phyloP scores from a whole-genome alignment of 2,329 filamentous ascomycete species.

The Drechmeria coniospora region DNA sequence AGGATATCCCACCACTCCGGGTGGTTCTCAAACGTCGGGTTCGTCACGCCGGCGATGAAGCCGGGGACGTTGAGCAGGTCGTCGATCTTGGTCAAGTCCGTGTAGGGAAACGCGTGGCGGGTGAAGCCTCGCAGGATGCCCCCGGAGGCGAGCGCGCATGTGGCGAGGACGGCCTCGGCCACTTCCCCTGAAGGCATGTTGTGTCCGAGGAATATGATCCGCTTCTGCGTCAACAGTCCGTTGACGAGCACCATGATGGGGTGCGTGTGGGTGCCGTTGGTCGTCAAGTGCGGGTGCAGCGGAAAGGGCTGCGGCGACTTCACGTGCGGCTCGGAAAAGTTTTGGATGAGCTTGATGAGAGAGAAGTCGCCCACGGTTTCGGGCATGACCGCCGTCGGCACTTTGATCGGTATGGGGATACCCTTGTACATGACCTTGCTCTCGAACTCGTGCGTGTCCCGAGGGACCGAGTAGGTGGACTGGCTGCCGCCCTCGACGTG shows the following conservation, averaged over 20 bases:
- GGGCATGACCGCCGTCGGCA: conserved; percentile 82
- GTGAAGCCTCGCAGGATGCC: conserved; percentile 90
- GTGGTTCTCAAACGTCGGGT: conserved; percentile 88
- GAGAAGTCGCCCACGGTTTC: conserved; percentile 98
- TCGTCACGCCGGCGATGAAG: conserved; percentile 95
- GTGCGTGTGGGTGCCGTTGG: conserved; percentile 76
- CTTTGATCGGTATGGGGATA: conserved; percentile 91
- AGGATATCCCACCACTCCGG: conserved; percentile 97
- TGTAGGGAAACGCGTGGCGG: conserved; percentile 92
- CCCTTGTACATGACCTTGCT: conserved; percentile 91
- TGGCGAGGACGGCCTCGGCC: conserved; percentile 93
- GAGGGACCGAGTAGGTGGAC: conserved; percentile 58
- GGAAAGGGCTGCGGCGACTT: conserved; percentile 72
- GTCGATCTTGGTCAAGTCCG: conserved; percentile 93
- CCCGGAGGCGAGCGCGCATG: conserved; percentile 83
- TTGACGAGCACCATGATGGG: conserved; percentile 92
- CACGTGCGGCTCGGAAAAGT: conserved; percentile 72
- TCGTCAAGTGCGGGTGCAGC: conserved; percentile 83
- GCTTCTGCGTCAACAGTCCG: conserved; percentile 87
- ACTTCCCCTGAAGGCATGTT: conserved; percentile 92
- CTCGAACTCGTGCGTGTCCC: conserved; percentile 96
- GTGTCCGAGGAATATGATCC: conserved; percentile 89
- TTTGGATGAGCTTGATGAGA: conserved; percentile 90
- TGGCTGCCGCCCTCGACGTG: conserved; percentile 39
- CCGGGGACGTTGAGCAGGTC: conserved; percentile 90